Evolutionary conservation across 2,329 filamentous ascomycete species (phyloP).

Genomic region (Truncatella angustata): DNA sequence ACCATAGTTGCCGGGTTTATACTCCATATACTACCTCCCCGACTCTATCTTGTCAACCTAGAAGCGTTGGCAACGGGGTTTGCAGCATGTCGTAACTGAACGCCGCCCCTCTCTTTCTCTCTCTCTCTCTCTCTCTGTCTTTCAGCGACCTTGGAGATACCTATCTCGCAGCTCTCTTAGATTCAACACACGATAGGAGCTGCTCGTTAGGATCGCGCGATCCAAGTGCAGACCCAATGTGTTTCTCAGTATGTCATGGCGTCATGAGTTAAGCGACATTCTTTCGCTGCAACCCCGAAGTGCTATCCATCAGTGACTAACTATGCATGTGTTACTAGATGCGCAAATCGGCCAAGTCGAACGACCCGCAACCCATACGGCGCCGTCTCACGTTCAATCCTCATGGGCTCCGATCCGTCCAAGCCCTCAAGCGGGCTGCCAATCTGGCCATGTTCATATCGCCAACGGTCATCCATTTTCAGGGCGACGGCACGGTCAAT

Average conservation of each 20-base stretch:
- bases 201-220: not conserved
- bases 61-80: not conserved
- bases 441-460: conserved; percentile 27
- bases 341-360: conserved; percentile 5
- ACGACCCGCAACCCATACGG: conserved; percentile 14
- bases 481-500: conserved; percentile 15
- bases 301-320: not conserved
- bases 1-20: no score
- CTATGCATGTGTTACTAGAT: not conserved
- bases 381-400: conserved; percentile 27
- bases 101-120: not conserved
- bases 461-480: conserved; percentile 27
- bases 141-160: not conserved
- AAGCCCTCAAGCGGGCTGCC: conserved; percentile 28
- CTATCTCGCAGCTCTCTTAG: not conserved
- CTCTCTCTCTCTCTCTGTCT: not conserved
- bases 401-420: conserved; percentile 27
- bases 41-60: not conserved
- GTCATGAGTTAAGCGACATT: not conserved
- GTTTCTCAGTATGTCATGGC: conserved; percentile 4
- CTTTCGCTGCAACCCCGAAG: not conserved
- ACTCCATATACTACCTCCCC: not conserved
- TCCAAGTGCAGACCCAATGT: not conserved
- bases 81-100: not conserved
- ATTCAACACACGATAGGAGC: not conserved